Percentiles rank a stretch among this genome's conserved stretches.
Evolutionary conservation across 495 filamentous ascomycete species (phyloP).

Genomic region (Extremus antarcticus): DNA sequence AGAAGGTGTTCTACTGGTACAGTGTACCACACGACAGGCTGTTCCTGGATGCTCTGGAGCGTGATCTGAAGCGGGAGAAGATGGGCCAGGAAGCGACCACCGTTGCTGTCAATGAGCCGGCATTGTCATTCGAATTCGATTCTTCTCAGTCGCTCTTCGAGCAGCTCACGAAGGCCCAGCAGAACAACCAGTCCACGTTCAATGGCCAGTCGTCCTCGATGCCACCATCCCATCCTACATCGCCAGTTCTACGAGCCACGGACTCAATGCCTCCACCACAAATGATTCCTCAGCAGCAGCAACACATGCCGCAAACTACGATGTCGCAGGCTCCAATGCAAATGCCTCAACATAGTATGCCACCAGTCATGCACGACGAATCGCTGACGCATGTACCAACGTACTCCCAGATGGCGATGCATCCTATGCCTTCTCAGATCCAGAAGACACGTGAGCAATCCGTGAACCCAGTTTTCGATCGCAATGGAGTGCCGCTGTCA

Average conservation of each 20-base stretch:
- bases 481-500: constrained; percentile 73
- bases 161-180: constrained; percentile 98
- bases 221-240: constrained; percentile 60
- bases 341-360: constrained; percentile 29
- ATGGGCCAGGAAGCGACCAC: constrained; percentile 98
- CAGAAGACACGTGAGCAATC: constrained; percentile 73
- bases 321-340: constrained; percentile 31
- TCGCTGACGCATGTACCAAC: constrained; percentile 56
- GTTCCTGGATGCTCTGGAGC: constrained; percentile 93
- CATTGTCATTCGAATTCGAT: constrained; percentile 96
- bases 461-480: constrained; percentile 71
- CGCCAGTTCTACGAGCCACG: constrained; percentile 79
- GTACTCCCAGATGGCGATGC: constrained; percentile 32
- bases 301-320: constrained; percentile 30
- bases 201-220: constrained; percentile 60
- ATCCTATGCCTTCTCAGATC: constrained; percentile 46
- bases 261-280: constrained; percentile 78
- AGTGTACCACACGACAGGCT: constrained; percentile 96
- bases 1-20: constrained; percentile 99
- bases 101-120: constrained; percentile 88
- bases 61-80: constrained; percentile 96
- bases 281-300: constrained; percentile 50
- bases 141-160: constrained; percentile 98
- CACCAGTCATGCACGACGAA: constrained; percentile 63
- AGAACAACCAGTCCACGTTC: constrained; percentile 94